Conservation (phyloP, 495 filamentous ascomycete species). For the Aspergillus cavernicola region DNA sequence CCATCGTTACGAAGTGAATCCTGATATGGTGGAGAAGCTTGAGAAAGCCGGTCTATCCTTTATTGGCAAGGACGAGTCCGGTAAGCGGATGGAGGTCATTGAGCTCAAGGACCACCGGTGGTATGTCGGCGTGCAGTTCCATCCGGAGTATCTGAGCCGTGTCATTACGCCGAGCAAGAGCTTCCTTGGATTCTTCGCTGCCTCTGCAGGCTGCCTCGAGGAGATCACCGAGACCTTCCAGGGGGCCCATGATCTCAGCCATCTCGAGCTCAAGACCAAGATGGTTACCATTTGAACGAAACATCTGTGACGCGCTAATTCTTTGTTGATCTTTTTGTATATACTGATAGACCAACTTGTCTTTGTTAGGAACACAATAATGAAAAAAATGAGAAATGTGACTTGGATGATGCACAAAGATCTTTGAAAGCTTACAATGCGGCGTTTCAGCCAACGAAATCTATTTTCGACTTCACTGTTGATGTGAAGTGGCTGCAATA, state of each 20-base stretch:
- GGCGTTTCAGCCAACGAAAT: neutral
- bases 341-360: neutral
- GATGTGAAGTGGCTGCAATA: too few species aligned
- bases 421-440: neutral
- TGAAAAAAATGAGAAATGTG: neutral
- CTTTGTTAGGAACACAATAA: neutral
- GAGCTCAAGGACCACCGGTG: conserved; percentile 88
- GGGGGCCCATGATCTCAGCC: conserved; percentile 11
- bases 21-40: conserved; percentile 31
- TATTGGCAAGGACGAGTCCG: conserved; percentile 75
- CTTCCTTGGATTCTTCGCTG: conserved; percentile 85
- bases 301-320: neutral
- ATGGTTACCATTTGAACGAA: neutral
- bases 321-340: neutral
- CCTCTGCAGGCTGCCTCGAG: conserved; percentile 61
- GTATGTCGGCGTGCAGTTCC: conserved; percentile 88
- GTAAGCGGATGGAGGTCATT: conserved; percentile 85
- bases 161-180: conserved; percentile 72
- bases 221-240: conserved; percentile 31
- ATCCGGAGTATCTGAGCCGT: conserved; percentile 75
- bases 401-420: neutral
- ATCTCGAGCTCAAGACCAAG: conserved; percentile 5
- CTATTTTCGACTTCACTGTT: neutral
- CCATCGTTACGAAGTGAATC: conserved; percentile 49
- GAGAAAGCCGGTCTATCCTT: conserved; percentile 37